Conservation (phyloP, 352 stramenopile species). For the Discostella stelligera region DNA sequence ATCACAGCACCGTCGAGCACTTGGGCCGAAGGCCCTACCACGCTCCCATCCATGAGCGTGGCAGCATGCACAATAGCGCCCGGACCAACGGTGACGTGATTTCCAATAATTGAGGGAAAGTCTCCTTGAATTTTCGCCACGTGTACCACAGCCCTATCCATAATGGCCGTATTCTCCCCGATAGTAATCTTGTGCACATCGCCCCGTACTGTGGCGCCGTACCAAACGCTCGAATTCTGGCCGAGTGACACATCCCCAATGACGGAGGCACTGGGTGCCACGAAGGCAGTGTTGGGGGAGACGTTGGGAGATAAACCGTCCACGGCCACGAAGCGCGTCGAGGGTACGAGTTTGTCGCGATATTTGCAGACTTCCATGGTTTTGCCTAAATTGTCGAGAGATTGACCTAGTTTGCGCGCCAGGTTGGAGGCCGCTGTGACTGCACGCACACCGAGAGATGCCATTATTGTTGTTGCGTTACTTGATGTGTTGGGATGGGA, state of each 20-base stretch:
- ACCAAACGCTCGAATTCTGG: constrained; percentile 75
- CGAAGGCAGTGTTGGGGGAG: constrained; percentile 60
- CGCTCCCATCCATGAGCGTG: constrained; percentile 64
- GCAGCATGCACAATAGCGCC: constrained; percentile 82
- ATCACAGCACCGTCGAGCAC: constrained; percentile 84
- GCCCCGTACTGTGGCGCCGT: constrained; percentile 72
- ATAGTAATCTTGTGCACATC: constrained; percentile 86
- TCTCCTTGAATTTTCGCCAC: constrained; percentile 87
- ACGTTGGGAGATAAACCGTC: constrained; percentile 67
- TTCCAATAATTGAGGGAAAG: constrained; percentile 72
- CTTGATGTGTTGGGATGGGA: not conserved
- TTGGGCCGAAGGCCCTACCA: constrained; percentile 76
- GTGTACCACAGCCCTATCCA: constrained; percentile 82
- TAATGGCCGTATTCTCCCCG: constrained; percentile 85
- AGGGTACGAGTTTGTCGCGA: constrained; percentile 75
- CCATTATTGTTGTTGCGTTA: constrained; percentile 19
- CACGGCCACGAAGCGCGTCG: constrained; percentile 79
- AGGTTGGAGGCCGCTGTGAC: constrained; percentile 47
- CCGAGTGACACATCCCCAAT: constrained; percentile 77
- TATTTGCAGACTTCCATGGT: constrained; percentile 79
- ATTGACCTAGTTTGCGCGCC: constrained; percentile 42
- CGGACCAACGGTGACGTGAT: constrained; percentile 79
- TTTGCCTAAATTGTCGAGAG: constrained; percentile 60
- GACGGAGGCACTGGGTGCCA: constrained; percentile 71
- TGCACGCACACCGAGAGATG: constrained; percentile 41